These are phyloP conservation scores for Diaporthe capsici DNA, from an alignment of 2,329 filamentous ascomycete species.

Conservation along the genomic window DNA sequence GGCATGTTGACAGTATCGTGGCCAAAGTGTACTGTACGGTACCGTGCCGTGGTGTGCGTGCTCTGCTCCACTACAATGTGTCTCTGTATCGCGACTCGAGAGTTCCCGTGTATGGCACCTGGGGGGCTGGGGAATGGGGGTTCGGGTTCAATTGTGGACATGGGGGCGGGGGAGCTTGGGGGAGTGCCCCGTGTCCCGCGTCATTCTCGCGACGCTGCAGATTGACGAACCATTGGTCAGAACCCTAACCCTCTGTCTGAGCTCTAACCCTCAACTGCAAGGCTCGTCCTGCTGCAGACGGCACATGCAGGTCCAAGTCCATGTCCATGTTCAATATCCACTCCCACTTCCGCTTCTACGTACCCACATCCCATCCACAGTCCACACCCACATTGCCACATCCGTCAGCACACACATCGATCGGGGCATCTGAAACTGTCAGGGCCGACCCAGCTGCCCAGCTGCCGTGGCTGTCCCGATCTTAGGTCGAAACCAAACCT, in stretches of 20 bases:
- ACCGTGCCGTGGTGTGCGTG: background rate
- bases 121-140: background rate
- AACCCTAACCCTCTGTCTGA: background rate
- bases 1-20: slow-evolving; percentile 46
- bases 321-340: background rate
- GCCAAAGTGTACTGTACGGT: slow-evolving; percentile 19
- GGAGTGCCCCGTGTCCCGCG: background rate
- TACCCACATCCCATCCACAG: background rate
- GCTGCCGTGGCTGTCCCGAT: background rate
- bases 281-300: background rate
- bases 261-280: background rate
- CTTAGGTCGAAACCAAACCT: background rate
- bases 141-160: background rate
- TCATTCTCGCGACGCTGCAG: slow-evolving; percentile 12
- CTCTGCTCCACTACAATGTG: background rate
- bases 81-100: slow-evolving; percentile 12
- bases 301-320: background rate
- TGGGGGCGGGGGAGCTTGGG: background rate
- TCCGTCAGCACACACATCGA: slow-evolving; percentile 2
- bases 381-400: background rate
- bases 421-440: slow-evolving; percentile 16
- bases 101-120: background rate
- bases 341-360: background rate
- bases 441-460: background rate
- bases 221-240: background rate